Conservation (phyloP, 129 eudicot species). For the Sambucus nigra region DNA sequence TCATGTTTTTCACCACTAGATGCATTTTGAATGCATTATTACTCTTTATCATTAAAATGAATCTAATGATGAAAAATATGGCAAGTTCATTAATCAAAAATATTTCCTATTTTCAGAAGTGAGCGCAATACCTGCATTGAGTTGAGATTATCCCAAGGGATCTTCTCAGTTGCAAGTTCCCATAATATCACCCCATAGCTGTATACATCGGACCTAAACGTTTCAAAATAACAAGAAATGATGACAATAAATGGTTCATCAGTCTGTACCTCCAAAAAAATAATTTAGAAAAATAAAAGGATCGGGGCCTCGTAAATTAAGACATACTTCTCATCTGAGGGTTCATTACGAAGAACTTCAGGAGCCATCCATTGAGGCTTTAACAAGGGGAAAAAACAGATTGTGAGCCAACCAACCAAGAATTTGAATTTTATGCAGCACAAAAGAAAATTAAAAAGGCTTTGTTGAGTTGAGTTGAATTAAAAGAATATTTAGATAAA, state of each 20-base stretch:
- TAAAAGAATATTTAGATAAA: no score
- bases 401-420: slow-evolving; percentile 1
- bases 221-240: slow-evolving; percentile 14
- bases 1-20: not conserved
- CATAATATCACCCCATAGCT: slow-evolving; percentile 94
- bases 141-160: slow-evolving; percentile 95
- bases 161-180: slow-evolving; percentile 83
- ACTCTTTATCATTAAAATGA: no score
- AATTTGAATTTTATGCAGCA: not conserved
- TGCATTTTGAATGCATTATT: no score
- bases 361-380: slow-evolving; percentile 99
- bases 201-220: slow-evolving; percentile 70
- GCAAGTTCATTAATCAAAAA: no score
- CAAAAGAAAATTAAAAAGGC: not conserved
- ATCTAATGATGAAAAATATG: no score
- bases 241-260: not conserved
- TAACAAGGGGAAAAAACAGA: slow-evolving; percentile 12
- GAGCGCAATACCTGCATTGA: slow-evolving; percentile 80
- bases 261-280: not conserved
- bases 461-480: not conserved
- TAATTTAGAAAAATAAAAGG: not conserved
- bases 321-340: slow-evolving; percentile 81
- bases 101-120: not conserved
- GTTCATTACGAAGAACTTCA: slow-evolving; percentile 96
- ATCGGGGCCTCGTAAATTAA: not conserved